Conservation (phyloP, 73 alveolate genomes). For the Tetrahymena thermophila region DNA sequence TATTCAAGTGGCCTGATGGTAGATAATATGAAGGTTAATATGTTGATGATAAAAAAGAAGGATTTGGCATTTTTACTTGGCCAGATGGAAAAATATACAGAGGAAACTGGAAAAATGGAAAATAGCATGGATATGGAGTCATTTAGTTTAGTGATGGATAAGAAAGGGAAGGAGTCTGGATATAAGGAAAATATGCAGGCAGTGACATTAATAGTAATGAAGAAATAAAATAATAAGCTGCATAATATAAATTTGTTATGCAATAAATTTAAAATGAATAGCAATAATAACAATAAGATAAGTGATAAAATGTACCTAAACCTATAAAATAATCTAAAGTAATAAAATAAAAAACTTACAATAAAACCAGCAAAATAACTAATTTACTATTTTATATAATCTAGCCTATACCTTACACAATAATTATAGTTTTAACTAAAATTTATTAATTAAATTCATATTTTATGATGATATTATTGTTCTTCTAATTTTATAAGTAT, state of each 20-base stretch:
- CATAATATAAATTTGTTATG: background rate
- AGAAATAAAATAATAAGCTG: background rate
- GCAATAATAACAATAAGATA: background rate
- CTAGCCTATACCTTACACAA: too few species aligned
- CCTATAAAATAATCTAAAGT: too few species aligned
- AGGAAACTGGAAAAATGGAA: slow-evolving; percentile 41
- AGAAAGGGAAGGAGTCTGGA: background rate
- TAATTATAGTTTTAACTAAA: too few species aligned
- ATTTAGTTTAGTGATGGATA: background rate
- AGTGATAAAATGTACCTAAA: background rate
- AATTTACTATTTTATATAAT: too few species aligned
- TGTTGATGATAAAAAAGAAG: slow-evolving; percentile 25
- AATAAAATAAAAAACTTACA: too few species aligned
- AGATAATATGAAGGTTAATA: slow-evolving; percentile 59
- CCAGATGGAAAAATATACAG: slow-evolving; percentile 16
- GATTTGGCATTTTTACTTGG: slow-evolving; percentile 33
- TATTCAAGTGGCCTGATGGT: slow-evolving; percentile 57
- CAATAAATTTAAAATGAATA: background rate
- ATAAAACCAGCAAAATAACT: too few species aligned
- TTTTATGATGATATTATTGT: too few species aligned
- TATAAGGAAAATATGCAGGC: background rate
- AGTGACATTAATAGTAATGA: background rate
- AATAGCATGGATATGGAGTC: slow-evolving; percentile 29
- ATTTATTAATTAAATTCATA: too few species aligned
- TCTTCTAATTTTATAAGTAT: too few species aligned